phyloP scores from a whole-genome alignment of 2,329 filamentous ascomycete species.

The Colletotrichum noveboracense region DNA sequence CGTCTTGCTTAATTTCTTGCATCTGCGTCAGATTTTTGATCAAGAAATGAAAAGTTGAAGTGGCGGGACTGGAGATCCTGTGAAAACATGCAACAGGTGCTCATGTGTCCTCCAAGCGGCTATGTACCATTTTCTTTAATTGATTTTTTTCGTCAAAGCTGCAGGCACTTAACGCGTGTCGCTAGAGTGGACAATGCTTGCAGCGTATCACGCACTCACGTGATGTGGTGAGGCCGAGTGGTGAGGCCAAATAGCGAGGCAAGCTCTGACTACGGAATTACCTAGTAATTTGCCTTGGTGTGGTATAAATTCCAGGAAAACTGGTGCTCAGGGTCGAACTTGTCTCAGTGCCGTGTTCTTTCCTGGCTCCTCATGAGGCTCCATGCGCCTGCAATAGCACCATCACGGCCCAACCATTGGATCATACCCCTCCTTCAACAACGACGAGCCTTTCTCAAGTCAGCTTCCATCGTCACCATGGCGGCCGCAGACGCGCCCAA shows the following conservation, averaged over 20 bases:
- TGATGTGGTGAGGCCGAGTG: neutral
- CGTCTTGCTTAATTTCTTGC: neutral
- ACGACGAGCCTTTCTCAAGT: neutral
- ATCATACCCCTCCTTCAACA: neutral
- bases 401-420: neutral
- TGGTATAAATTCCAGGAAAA: neutral
- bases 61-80: neutral
- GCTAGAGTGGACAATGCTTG: neutral
- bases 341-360: neutral
- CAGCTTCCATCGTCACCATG: neutral
- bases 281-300: neutral
- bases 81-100: neutral
- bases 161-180: conserved; percentile 13
- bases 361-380: neutral
- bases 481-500: conserved; percentile 4
- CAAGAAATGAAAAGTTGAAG: neutral
- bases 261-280: neutral
- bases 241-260: neutral
- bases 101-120: neutral
- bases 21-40: neutral
- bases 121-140: neutral
- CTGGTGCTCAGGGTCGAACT: neutral
- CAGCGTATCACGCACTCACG: conserved; percentile 16
- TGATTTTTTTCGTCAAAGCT: neutral
- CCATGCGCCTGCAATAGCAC: neutral